phyloP scores from a whole-genome alignment of 805 yeast genomes.

The Saccharomycopsis schoenii region DNA sequence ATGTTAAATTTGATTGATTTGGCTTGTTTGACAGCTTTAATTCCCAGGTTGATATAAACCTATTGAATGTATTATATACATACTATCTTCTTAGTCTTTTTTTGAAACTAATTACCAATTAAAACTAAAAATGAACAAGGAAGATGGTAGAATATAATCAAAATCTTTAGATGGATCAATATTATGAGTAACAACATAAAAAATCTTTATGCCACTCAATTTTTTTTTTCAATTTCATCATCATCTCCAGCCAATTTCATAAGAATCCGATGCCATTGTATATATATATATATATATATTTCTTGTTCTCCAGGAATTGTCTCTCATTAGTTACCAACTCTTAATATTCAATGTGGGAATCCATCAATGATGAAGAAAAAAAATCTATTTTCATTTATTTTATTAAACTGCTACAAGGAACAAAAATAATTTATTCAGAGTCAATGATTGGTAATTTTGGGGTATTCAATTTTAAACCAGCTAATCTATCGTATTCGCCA shows the following conservation, averaged over 20 bases:
- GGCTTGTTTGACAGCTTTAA: not conserved
- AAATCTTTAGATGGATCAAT: too few species aligned
- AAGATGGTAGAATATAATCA: too few species aligned
- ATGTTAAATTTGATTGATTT: not conserved
- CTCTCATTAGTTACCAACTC: not conserved
- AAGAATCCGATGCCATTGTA: too few species aligned
- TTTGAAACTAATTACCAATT: too few species aligned
- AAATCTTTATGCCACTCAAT: not conserved
- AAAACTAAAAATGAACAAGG: too few species aligned
- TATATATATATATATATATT: too few species aligned
- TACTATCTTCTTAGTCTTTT: too few species aligned
- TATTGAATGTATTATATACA: not conserved
- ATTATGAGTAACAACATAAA: too few species aligned
- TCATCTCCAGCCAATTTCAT: too few species aligned
- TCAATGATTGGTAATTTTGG: slow-evolving; percentile 16
- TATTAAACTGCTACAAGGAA: not conserved
- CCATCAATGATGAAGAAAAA: not conserved
- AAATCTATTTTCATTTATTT: not conserved
- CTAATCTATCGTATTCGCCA: slow-evolving; percentile 73
- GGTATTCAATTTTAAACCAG: slow-evolving; percentile 42
- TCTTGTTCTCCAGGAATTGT: not conserved
- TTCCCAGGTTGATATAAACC: not conserved
- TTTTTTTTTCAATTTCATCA: too few species aligned
- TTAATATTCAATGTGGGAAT: not conserved
- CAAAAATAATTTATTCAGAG: slow-evolving; percentile 5